Percentiles rank a stretch among this genome's conserved stretches.
These are phyloP conservation scores for Carex cristatella DNA, from an alignment of 176 grass and related monocot genomes.

Conservation along the genomic window DNA sequence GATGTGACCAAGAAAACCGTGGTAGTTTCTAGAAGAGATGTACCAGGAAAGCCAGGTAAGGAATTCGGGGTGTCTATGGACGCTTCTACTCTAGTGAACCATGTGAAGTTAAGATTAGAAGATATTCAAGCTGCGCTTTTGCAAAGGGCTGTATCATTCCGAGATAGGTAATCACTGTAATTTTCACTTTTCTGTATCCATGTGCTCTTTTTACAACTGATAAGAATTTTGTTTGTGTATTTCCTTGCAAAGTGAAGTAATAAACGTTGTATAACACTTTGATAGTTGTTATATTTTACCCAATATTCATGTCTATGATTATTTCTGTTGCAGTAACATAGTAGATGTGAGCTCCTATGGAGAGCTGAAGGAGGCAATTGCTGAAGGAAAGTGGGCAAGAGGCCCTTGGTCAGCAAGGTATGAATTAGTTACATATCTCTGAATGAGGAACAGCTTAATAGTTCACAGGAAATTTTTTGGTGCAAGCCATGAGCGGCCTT, in stretches of 20 bases:
- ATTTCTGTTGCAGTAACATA: slow-evolving; percentile 55
- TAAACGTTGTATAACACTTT: neutral
- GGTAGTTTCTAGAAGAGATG: slow-evolving; percentile 75
- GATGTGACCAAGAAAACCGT: slow-evolving; percentile 74
- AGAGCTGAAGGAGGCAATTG: slow-evolving; percentile 77
- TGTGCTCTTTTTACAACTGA: neutral
- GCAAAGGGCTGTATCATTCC: slow-evolving; percentile 77
- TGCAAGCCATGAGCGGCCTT: neutral
- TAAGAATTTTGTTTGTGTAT: neutral
- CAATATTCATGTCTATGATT: neutral
- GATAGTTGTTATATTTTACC: neutral
- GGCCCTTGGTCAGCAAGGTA: slow-evolving; percentile 98
- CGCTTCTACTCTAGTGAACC: slow-evolving; percentile 47
- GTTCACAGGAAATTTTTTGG: neutral
- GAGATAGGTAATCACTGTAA: slow-evolving; percentile 59
- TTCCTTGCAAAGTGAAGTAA: neutral
- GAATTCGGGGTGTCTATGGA: slow-evolving; percentile 95
- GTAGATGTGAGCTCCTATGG: slow-evolving; percentile 80
- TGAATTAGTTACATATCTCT: neutral
- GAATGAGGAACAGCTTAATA: neutral
- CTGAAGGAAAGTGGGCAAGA: slow-evolving; percentile 89
- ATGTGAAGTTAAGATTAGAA: slow-evolving; percentile 77
- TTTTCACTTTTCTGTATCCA: neutral
- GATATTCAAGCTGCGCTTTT: slow-evolving; percentile 84
- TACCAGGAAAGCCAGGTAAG: slow-evolving; percentile 92